These are phyloP conservation scores for Salix brachista DNA, from an alignment of 345 rosid genomes.

Conservation along the genomic window DNA sequence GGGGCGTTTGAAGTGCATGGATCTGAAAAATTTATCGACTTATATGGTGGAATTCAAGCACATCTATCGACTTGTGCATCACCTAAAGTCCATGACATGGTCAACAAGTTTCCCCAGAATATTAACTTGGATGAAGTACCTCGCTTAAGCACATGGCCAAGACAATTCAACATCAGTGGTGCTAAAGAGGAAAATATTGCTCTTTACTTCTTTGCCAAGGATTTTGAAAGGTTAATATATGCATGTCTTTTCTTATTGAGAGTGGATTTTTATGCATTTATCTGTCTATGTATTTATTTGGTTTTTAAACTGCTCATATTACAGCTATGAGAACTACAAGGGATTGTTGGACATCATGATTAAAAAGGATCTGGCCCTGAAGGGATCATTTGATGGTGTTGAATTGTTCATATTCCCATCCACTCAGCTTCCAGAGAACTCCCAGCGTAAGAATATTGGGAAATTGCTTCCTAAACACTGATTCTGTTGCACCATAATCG, in stretches of 20 bases:
- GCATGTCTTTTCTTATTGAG: neutral
- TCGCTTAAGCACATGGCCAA: constrained; percentile 75
- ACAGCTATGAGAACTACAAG: constrained; percentile 78
- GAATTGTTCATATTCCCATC: constrained; percentile 88
- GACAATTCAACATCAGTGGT: constrained; percentile 65
- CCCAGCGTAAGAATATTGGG: constrained; percentile 68
- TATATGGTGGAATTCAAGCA: constrained; percentile 67
- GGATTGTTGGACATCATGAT: constrained; percentile 73
- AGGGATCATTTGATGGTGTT: constrained; percentile 64
- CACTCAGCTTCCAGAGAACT: constrained; percentile 72
- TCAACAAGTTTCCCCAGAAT: constrained; percentile 40
- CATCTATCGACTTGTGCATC: constrained; percentile 32
- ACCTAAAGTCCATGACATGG: constrained; percentile 31
- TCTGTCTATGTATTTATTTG: neutral
- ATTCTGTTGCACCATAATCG: neutral
- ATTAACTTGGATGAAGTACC: constrained; percentile 73
- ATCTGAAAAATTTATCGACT: constrained; percentile 40
- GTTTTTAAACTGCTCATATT: constrained; percentile 21
- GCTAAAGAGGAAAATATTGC: constrained; percentile 86
- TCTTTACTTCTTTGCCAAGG: constrained; percentile 92
- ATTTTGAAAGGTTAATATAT: constrained; percentile 59
- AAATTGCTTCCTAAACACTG: neutral
- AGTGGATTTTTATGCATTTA: constrained; percentile 2
- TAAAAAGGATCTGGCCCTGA: constrained; percentile 76
- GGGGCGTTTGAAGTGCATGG: constrained; percentile 69